These are phyloP conservation scores for Xylaria multiplex DNA, from an alignment of 2,329 filamentous ascomycete species.

Conservation along the genomic window DNA sequence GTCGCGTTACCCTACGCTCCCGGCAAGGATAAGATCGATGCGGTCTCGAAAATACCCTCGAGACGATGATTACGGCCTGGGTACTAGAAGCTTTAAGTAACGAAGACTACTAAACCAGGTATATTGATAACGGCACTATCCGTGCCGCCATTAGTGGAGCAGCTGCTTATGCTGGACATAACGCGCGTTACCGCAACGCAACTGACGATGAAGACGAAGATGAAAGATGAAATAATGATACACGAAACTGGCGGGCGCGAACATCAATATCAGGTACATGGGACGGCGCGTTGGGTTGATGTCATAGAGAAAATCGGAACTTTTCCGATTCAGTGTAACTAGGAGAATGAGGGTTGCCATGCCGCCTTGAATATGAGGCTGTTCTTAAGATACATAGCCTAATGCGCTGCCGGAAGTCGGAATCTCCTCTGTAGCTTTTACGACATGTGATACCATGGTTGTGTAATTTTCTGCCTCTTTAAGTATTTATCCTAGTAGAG, in stretches of 20 bases:
- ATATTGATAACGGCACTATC: neutral
- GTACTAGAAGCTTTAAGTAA: neutral
- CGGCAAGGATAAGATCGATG: conserved; percentile 59
- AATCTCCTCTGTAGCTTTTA: neutral
- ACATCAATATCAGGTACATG: neutral
- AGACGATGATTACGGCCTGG: conserved; percentile 42
- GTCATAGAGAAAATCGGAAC: neutral
- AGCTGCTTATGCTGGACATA: neutral
- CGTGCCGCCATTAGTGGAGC: neutral
- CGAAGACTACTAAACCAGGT: neutral
- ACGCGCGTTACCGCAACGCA: neutral
- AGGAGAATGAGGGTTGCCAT: neutral
- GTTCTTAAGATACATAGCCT: no score
- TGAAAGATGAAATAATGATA: neutral
- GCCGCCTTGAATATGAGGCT: no score
- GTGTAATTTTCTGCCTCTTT: neutral
- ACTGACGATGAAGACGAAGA: neutral
- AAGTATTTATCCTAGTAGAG: no score
- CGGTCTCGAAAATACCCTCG: conserved; percentile 47
- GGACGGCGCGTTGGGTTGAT: neutral
- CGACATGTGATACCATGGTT: neutral
- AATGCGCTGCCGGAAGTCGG: neutral
- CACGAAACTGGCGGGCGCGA: neutral
- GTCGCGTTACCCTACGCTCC: conserved; percentile 68
- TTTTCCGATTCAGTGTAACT: neutral